Base-by-base conservation (phyloP, 208 protist species). In the Willaertia magna region DNA sequence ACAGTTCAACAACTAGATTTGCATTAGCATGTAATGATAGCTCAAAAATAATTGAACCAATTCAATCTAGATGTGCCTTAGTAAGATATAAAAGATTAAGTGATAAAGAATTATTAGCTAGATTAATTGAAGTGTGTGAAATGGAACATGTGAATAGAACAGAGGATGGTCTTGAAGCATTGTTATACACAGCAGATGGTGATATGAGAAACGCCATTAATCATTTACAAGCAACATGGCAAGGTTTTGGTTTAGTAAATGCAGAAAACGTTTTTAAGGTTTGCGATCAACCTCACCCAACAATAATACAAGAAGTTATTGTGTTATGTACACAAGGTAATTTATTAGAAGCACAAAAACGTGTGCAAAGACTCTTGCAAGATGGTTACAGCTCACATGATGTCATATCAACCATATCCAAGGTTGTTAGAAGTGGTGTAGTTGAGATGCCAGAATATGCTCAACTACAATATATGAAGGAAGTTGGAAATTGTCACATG, bases 31-130 rank as follows among this genome's bases (percentile, higher is more conserved):
- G 98, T 91, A 99, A 99, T 91, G 94, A 93, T 51, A 98, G 96
- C 75, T 95, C 91, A 74, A 99, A 99, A 89, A 98, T 99, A 52
- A 99, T 99, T 86, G 98, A 99, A 87, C 96, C 98, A 1, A 99
- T 99, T 86, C 98, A 99, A 87, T 96, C 92, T 43, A 89, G 95
- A 26, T 97, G 96, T 89, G 94, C 95, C 34, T 93, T 97, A 59
- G 83, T 97, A 0, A 92, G 97, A 40, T 98, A 92, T 89, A 89
- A 84, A 0, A 59, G 88, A 34, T 86, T 97, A 3, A 82, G 87
- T 7, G 89, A 93, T 52, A 75, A 86, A 18, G 95, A 99, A 61
- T 91, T 99, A 20, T 88, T 98, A 44, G 93, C 93, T 82, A 92
- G 96, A 30, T 84, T 99, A 2, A 86, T 94, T 20, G 88, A 96